A percentile compares a stretch with the other conserved stretches of the same genome.
Evolutionary conservation across 2,329 filamentous ascomycete genomes (phyloP).

Genomic region (Talaromyces sp.): DNA sequence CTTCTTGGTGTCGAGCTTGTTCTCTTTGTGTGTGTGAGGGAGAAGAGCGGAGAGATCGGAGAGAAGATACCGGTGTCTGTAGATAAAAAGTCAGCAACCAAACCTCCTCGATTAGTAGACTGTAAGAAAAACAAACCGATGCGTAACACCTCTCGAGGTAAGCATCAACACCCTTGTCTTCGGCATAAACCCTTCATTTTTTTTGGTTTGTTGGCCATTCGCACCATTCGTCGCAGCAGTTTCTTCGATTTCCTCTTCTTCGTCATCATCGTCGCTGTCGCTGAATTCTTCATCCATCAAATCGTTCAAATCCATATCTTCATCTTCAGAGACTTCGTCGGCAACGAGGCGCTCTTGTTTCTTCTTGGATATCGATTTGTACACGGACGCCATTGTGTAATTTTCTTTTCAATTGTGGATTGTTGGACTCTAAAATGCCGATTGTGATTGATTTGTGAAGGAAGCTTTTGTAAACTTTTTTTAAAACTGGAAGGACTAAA

Average conservation of each 20-base stretch:
- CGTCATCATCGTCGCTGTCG: conserved; percentile 32
- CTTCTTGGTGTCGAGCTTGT: conserved; percentile 92
- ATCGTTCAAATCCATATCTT: conserved; percentile 40
- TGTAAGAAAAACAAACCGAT: conserved; percentile 57
- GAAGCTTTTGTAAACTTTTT: conserved; percentile 5
- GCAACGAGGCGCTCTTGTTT: conserved; percentile 41
- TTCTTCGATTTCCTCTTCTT: conserved; percentile 26
- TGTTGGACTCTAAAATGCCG: background rate
- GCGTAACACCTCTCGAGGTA: conserved; percentile 88
- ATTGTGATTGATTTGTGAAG: background rate
- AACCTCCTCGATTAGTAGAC: background rate
- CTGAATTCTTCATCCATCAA: conserved; percentile 36
- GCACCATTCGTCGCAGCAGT: conserved; percentile 8
- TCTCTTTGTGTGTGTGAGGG: conserved; percentile 89
- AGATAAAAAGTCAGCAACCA: background rate
- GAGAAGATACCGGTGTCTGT: conserved; percentile 85
- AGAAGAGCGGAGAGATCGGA: conserved; percentile 85
- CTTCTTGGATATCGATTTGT: conserved; percentile 68
- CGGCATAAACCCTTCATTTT: conserved; percentile 38
- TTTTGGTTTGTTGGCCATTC: conserved; percentile 32
- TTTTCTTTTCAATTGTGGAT: background rate
- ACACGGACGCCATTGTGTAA: conserved; percentile 63
- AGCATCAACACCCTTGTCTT: conserved; percentile 74
- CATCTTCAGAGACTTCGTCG: conserved; percentile 46
- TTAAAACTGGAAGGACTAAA: conserved; percentile 2